Evolutionary conservation across 768 basidiomycete species (phyloP), one percentile per base, ranked within the genome.

Genomic region (Leccinum arenicola): DNA sequence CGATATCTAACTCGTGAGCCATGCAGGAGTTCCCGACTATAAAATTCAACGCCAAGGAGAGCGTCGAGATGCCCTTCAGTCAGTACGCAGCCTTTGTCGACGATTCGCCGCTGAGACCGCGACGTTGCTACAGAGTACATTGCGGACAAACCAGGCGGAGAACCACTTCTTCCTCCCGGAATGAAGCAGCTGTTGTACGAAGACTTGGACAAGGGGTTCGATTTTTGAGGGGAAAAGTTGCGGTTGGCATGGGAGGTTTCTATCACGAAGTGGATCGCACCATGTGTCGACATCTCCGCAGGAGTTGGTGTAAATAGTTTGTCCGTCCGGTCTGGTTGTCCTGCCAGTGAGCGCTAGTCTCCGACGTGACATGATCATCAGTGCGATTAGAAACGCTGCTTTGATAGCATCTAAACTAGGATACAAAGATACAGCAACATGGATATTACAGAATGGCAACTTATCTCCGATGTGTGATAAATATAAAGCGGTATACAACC

Each of bases 51-150:
- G 71, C 82, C 4, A 87, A 85, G 65, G 97, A 99, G 72, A 90
- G 89, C 48, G 93, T 98, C 6, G 94, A 98, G 75, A 99, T 99
- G 97, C 97, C 97, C 0, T 99, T 99, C 79, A 78, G 93, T 91
- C 65, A 70, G 90, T 82, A 21, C 31, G 2, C 6, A 1, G 7
- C 9, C 57, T 66, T 25, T 56, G 29, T 40, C 9, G 9, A 40
- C 2, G 40, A 40, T 40, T n/a, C 4, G n/a, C 40, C n/a, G 3
- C 40, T 40, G n/a, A 40, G 17, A 40, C n/a, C n/a, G 4, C 9
- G 40, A 40, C 9, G 9, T 40, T 27, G n/a, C 40, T 4, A 21
- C 55, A 83, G 83, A 77, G 61, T 84, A 85, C 66, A 82, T 84
- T 51, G 73, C 73, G 0, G 68, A 77, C 23, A 75, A 78, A 17